Conservation (phyloP, 1,284 basidiomycete genomes). For the Rhizopogon parksii region DNA sequence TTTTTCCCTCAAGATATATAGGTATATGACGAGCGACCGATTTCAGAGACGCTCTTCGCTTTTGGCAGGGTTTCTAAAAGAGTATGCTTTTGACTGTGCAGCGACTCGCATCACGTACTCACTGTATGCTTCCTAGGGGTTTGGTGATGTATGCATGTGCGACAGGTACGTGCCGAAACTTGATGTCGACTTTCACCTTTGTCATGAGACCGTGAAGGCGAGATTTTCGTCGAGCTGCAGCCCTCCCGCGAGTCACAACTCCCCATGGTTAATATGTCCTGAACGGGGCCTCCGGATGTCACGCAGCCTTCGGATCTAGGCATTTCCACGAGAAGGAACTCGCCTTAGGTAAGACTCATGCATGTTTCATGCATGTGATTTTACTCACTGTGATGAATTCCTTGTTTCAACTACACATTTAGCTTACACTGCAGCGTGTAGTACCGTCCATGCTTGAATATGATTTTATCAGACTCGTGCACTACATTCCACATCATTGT, state of each 20-base stretch:
- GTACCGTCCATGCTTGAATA: too few relatives aligned
- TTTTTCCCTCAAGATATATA: constrained; percentile 9
- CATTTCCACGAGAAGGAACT: neutral
- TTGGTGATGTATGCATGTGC: constrained; percentile 11
- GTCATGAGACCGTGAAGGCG: constrained; percentile 2
- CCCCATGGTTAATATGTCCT: neutral
- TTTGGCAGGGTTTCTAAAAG: constrained; percentile 7
- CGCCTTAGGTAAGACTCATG: too few relatives aligned
- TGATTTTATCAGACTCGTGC: too few relatives aligned
- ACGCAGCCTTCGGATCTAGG: neutral
- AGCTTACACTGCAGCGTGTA: too few relatives aligned
- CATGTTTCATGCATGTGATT: too few relatives aligned
- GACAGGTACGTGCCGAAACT: constrained; percentile 2
- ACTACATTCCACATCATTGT: too few relatives aligned
- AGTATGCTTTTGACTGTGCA: neutral
- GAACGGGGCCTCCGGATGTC: neutral
- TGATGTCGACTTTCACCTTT: neutral
- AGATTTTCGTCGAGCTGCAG: constrained; percentile 7
- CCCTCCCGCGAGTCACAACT: neutral
- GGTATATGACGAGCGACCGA: constrained; percentile 4
- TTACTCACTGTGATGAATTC: too few relatives aligned
- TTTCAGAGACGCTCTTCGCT: constrained; percentile 5
- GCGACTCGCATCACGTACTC: neutral
- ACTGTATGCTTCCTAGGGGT: constrained; percentile 3
- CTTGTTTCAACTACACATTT: too few relatives aligned